These are phyloP conservation scores for Amanita inopinata DNA, from an alignment of 768 basidiomycete genomes.

Conservation along the genomic window DNA sequence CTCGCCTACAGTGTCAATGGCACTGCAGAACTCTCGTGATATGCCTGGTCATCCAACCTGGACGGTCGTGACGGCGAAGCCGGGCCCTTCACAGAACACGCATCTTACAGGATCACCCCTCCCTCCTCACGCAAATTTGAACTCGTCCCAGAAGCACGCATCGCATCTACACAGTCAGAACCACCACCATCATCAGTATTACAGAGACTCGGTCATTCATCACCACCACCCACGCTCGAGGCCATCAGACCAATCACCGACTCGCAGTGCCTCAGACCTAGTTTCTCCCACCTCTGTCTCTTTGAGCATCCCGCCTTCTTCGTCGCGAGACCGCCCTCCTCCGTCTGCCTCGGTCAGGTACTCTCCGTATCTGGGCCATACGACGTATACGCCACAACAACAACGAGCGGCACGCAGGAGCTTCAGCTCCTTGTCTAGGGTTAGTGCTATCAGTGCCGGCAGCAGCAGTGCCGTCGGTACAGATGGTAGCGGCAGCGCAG, in stretches of 20 bases:
- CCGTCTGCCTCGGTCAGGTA: constrained; percentile 10
- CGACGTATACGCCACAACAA: constrained; percentile 17
- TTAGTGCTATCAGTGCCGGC: constrained; percentile 1
- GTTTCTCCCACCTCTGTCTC: not conserved
- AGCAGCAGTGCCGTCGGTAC: constrained; percentile 3
- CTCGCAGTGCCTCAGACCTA: not conserved
- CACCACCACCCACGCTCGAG: constrained; percentile 1
- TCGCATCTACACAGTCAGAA: not conserved
- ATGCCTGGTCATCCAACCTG: constrained; percentile 7
- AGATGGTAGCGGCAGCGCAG: constrained; percentile 2
- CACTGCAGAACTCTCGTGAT: constrained; percentile 6
- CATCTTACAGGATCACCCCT: not conserved
- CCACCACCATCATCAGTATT: not conserved
- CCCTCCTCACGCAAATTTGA: not conserved
- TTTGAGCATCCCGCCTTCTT: not conserved
- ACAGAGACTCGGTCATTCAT: constrained; percentile 1
- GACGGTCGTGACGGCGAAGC: constrained; percentile 4
- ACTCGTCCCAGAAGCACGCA: not conserved
- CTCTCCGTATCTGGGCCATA: constrained; percentile 8
- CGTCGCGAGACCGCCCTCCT: constrained; percentile 5
- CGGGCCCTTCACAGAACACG: not conserved
- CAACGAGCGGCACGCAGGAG: constrained; percentile 15
- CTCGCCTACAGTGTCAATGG: constrained; percentile 11
- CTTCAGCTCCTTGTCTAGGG: constrained; percentile 7
- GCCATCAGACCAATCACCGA: constrained; percentile 1